These are phyloP conservation scores for Platanus orientalis DNA, from an alignment of 164 flowering plant genomes.

Conservation along the genomic window DNA sequence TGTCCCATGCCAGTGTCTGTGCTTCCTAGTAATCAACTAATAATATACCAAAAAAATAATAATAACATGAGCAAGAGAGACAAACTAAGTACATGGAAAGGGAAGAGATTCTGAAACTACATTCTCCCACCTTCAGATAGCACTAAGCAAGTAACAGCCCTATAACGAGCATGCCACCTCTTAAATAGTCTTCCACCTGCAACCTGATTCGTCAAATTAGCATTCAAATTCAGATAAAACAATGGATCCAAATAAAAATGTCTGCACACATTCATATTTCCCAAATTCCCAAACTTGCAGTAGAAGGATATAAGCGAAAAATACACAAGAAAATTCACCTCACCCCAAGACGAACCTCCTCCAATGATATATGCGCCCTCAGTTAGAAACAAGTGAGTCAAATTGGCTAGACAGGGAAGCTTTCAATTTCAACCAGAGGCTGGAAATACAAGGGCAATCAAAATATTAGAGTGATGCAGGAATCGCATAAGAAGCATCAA, in stretches of 20 bases:
- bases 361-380: conserved; percentile 75
- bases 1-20: no score
- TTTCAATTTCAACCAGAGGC: conserved; percentile 72
- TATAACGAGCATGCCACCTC: conserved; percentile 47
- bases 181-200: conserved; percentile 13
- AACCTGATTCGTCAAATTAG: conserved; percentile 39
- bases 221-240: background rate
- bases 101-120: conserved; percentile 60
- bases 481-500: no score
- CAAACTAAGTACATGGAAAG: conserved; percentile 38
- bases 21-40: background rate
- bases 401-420: conserved; percentile 82
- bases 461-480: no score
- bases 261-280: background rate
- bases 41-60: background rate
- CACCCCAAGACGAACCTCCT: conserved; percentile 87
- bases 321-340: conserved; percentile 33
- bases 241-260: conserved; percentile 3
- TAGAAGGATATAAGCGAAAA: background rate
- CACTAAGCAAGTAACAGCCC: conserved; percentile 71
- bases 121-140: conserved; percentile 29
- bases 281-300: background rate
- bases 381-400: conserved; percentile 55
- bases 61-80: background rate
- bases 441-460: conserved; percentile 22